Conservation (phyloP, 2,329 filamentous ascomycete species). For the Spiromastix sp. region DNA sequence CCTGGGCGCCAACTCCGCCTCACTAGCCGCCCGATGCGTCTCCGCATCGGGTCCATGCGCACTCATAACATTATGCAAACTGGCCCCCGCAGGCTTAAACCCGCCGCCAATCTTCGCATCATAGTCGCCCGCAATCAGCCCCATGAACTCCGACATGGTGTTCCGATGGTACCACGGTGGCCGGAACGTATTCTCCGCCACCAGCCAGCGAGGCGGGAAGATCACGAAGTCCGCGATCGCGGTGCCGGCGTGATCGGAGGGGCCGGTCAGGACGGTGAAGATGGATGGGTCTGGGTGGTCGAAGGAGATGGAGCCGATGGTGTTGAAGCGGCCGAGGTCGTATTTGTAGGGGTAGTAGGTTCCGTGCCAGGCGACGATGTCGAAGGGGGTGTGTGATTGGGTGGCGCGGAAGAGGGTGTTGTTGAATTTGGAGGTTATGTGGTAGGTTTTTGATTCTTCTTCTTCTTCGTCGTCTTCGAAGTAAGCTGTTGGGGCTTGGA, state of each 20-base stretch:
- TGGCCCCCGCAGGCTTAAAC: conserved; percentile 52
- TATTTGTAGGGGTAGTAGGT: conserved; percentile 76
- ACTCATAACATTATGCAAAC: conserved; percentile 62
- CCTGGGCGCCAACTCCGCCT: conserved; percentile 42
- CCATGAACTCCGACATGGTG: conserved; percentile 58
- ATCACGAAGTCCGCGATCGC: conserved; percentile 57
- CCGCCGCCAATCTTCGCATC: conserved; percentile 48
- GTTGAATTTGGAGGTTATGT: conserved; percentile 48
- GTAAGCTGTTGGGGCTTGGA: conserved; percentile 59
- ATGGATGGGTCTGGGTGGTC: conserved; percentile 73
- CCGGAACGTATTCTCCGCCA: conserved; percentile 50
- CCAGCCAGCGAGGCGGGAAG: conserved; percentile 55
- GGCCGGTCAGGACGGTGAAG: conserved; percentile 56
- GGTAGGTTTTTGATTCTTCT: conserved; percentile 24
- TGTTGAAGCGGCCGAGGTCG: conserved; percentile 66
- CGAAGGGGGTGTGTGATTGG: conserved; percentile 64
- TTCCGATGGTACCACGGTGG: conserved; percentile 57
- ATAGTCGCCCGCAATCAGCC: conserved; percentile 50
- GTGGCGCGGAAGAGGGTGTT: conserved; percentile 54
- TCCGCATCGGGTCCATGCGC: conserved; percentile 52
- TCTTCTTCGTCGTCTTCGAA: conserved; percentile 52
- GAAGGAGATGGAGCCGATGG: conserved; percentile 60
- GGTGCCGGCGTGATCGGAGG: conserved; percentile 47
- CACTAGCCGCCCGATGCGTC: conserved; percentile 46
- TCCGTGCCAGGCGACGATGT: conserved; percentile 72